These are phyloP conservation scores for Lichtheimia corymbifera DNA, from an alignment of 371 early-diverging fungal genomes.

Conservation along the genomic window DNA sequence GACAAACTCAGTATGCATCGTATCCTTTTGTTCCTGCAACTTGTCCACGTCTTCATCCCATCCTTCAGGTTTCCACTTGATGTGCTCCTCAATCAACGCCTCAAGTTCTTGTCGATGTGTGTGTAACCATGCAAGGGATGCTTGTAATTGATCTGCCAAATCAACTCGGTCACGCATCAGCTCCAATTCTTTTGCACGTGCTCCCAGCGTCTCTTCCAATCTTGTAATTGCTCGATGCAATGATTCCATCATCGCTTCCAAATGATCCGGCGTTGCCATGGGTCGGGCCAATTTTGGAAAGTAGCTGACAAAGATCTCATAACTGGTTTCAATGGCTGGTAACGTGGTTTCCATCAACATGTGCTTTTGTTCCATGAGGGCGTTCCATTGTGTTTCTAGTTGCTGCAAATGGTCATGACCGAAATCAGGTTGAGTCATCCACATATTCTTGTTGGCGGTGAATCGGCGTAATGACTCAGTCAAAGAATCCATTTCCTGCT, in stretches of 20 bases:
- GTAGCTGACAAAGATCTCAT: slow-evolving; percentile 36
- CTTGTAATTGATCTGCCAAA: slow-evolving; percentile 28
- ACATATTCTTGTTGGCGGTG: slow-evolving; percentile 26
- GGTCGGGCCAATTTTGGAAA: slow-evolving; percentile 39
- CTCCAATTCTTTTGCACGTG: slow-evolving; percentile 30
- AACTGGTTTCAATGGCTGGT: slow-evolving; percentile 30
- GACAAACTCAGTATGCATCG: slow-evolving; percentile 13
- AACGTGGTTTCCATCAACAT: slow-evolving; percentile 23
- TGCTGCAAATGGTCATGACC: slow-evolving; percentile 18
- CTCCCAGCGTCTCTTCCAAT: slow-evolving; percentile 31
- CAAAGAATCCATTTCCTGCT: slow-evolving; percentile 32
- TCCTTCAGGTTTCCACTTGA: slow-evolving; percentile 36
- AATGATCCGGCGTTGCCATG: slow-evolving; percentile 43
- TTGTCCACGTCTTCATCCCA: background rate
- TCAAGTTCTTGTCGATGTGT: slow-evolving; percentile 21
- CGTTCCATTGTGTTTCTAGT: slow-evolving; percentile 24
- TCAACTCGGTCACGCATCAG: slow-evolving; percentile 24
- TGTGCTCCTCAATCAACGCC: slow-evolving; percentile 35
- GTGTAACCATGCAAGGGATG: slow-evolving; percentile 18
- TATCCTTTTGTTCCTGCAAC: slow-evolving; percentile 7
- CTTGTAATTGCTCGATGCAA: slow-evolving; percentile 20
- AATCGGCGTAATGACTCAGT: slow-evolving; percentile 31
- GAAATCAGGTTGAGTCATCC: slow-evolving; percentile 29
- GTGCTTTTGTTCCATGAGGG: slow-evolving; percentile 23
- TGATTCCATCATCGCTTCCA: slow-evolving; percentile 44